Conservation (phyloP, 768 basidiomycete genomes). For the Auricularia sp. region DNA sequence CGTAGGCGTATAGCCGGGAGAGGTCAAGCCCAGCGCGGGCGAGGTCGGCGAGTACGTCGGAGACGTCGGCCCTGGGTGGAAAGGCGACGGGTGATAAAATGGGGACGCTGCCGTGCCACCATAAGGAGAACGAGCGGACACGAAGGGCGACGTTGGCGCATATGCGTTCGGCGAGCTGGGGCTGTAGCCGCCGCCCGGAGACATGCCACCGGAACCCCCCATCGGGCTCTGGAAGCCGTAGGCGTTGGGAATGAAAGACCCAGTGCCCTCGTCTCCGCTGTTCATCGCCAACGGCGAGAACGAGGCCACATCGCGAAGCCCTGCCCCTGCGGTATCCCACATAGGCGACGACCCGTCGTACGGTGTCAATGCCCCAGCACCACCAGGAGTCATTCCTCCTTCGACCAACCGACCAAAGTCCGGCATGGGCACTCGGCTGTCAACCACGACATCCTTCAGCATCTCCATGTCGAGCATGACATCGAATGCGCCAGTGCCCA, state of each 20-base stretch:
- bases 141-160: constrained; percentile 84
- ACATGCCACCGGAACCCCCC: constrained; percentile 70
- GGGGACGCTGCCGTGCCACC: constrained; percentile 51
- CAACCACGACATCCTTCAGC: constrained; percentile 97
- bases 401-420: constrained; percentile 70
- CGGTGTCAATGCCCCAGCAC: constrained; percentile 75
- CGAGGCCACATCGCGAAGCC: constrained; percentile 77
- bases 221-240: constrained; percentile 76
- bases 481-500: constrained; percentile 97
- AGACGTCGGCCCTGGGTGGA: constrained; percentile 49
- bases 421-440: constrained; percentile 86
- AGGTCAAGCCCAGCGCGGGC: constrained; percentile 71
- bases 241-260: constrained; percentile 42
- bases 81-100: constrained; percentile 29
- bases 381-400: constrained; percentile 84
- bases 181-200: constrained; percentile 67
- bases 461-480: constrained; percentile 95
- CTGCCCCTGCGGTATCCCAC: constrained; percentile 58
- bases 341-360: constrained; percentile 88
- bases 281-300: constrained; percentile 93
- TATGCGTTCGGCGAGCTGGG: constrained; percentile 87
- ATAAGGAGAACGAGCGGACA: constrained; percentile 69
- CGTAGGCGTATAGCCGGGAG: constrained; percentile 36
- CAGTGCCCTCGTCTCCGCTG: constrained; percentile 66
- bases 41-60: constrained; percentile 87